Evolutionary conservation across 208 protist genomes (phyloP), one percentile per base, ranked within the genome.

Genomic region (Leishmania lainsoni): DNA sequence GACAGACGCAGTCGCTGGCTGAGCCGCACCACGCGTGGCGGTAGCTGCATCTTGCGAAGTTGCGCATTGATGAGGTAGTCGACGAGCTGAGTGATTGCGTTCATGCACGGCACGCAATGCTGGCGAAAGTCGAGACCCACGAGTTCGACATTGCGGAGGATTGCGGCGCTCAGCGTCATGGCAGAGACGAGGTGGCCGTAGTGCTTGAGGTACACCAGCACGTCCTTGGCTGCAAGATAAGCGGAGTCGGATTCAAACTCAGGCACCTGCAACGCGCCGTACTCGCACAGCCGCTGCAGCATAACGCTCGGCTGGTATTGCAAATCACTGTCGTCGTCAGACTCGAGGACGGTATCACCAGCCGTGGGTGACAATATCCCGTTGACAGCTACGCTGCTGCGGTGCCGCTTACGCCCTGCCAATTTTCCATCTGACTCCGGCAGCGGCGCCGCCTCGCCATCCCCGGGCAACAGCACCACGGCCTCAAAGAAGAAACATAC

Each of bases 1-100:
- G 87, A 78, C 17, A 98, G 83, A 14, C 81, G 35, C 68, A 98
- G 83, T 3, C 86, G 86, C n/a, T 76, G 39, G 58, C 85, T 86
- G 45, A 98, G 84, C 3, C 95, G 95, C 49, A 96, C 76, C 49
- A 96, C 86, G 16, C 93, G 91, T n/a, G 95, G 95, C 16, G 61
- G 63, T 48, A 80, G 76, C 35, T 45, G 45, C 94, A 95, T 97
- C 39, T 77, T 74, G 35, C 58, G 76, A 66, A 89, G 66, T 16
- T 92, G 87, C 22, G 71, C 61, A 16, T 81, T 45, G 17, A 87
- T 89, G 72, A 92, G 85, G 8, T 63, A 48, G 16, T 54, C 48
- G 45, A 91, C 70, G 17, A 93, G 59, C 2, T 75, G 59, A 5
- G 68, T 45, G 54, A 87, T 48, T 17, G 78, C 83, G 49, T 80